Base-by-base conservation (phyloP, 345 rosid species). In the Hibiscus mutabilis region DNA sequence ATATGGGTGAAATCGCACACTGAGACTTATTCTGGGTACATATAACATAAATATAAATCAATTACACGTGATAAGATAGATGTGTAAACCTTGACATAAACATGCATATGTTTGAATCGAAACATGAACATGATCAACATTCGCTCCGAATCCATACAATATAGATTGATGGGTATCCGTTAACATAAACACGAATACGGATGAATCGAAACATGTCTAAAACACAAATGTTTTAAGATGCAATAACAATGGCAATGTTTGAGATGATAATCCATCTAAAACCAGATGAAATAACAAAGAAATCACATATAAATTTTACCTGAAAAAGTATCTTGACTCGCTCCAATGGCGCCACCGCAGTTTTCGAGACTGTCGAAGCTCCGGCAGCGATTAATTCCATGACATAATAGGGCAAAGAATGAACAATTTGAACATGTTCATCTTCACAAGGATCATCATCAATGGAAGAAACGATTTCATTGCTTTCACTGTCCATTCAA, bases 301-400 rank as follows among this genome's bases (percentile, higher is more conserved):
- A 49, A 49, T 49, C 6, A 49, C 8, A 37, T 37, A 37, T 35
- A 33, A 35, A 0, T 37, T 37, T 37, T 37, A 51, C 98, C 98
- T 92, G 98, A 76, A 91, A 79, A 6, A 94, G 88, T 69, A 94
- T 94, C 74, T 92, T 94, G 77, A 79, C 83, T 71, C 97, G 86
- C 65, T 92, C 98, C 19, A 94, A 81, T 10, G 98, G 98, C 4
- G 97, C 98, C 73, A 90, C 92, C 2, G 88, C 89, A 59, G 97
- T 87, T 74, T 94, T 94, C 6, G 97, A 89, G 71, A 91, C 61
- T 3, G 91, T 90, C 12, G 97, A 93, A 79, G 89, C 93, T 37
- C 97, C 96, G 6, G 93, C 95, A 57, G 92, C 90, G 67, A 91
- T 82, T 59, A 90, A 89, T 70, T 88, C 97, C 84, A 81, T 86